Base-by-base conservation (phyloP, 2,329 filamentous ascomycete species). In the Harringtonia lauricola region DNA sequence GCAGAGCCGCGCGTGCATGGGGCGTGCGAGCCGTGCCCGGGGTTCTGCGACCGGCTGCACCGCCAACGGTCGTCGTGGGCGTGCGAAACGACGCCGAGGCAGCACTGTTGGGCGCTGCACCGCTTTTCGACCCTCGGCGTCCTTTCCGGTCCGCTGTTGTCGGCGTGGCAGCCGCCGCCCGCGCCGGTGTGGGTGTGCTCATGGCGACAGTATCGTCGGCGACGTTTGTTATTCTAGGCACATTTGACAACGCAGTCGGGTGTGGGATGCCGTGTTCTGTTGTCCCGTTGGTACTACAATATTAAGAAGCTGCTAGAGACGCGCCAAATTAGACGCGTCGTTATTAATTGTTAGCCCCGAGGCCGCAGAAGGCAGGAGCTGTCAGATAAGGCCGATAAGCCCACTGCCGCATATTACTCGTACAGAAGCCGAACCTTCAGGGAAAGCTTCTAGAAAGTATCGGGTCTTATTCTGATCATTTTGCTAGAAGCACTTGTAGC, bases 1-100 rank as follows among this genome's bases (percentile, higher is more conserved):
- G 67, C 39, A 70, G 70, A 36, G 78, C 78, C 12, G 76, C 77
- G 51, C 71, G 72, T 38, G 72, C 76, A 55, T 82, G 78, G 0
- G 78, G 78, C 17, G 78, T 81, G 8, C 57, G 55, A 3, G 68
- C 59, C 2, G 64, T 65, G 41, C 62, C 51, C 5, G 52, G 53
- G 8, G 52, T 52, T 36, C 54, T 49, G 14, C 54, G 51, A 14
- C 52, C 52, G n/a, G 53, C 21, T 47, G 46, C 49, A 63, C 38
- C 64, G 58, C 28, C 63, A 35, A 34, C 31, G 13, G 34, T 42
- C 2, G 44, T 42, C 3, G 47, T 50, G 6, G 48, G 44, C 14
- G 48, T 51, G 5, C 46, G 44, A 12, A 48, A 43, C 30, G 22
- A 29, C 19, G 24, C 22, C 7, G 24, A 26, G 10, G 24, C 24